Evolutionary conservation across 2,329 filamentous ascomycete genomes (phyloP), one percentile per base, ranked within the genome.

Genomic region (Nakataea oryzae): DNA sequence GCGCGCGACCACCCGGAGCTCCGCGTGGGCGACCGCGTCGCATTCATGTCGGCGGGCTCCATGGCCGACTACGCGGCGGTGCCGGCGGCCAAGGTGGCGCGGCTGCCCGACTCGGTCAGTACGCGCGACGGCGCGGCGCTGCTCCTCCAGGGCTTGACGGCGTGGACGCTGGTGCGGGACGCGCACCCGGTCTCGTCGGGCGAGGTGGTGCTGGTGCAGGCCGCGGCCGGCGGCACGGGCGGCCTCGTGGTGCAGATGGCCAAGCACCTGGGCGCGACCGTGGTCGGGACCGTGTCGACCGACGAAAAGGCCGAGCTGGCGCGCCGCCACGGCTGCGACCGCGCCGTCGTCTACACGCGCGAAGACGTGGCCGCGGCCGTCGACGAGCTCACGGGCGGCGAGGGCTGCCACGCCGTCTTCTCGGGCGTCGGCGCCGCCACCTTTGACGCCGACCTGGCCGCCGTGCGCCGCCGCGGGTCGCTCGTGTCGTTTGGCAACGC

Each of bases 381-480:
- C 6, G 77, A 81, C 68, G 80, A 87, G 69, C 84, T 90, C 56
- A 96, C 91, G 0, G 83, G 79, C 5, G 88, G 88, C 0, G 78
- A 86, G 65, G 93, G 93, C 8, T 86, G 88, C 3, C 82, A 85
- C 65, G 91, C 86, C 9, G 88, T 96, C 24, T 95, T 91, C 70
- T 91, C 96, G 71, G 89, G 90, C 12, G 89, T 96, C 6, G 93
- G 92, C 12, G 89, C 91, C 76, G 80, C 82, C 58, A 96, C 93
- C 0, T 95, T 93, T 74, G 90, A 96, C 68, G 81, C 85, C n/a
- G 88, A 86, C 69, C 73, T 96, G 65, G 84, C 90, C 65, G 82
- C 85, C 67, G 81, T 93, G 58, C 88, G 86, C 67, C 74, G 86
- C 66, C 95, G 95, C 77, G 92, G 91, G 4, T 88, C 80, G 0